Percentiles rank a stretch among this genome's conserved stretches.
These are phyloP conservation scores for Mycena albidolilacea DNA, from an alignment of 768 basidiomycete species.

Conservation along the genomic window DNA sequence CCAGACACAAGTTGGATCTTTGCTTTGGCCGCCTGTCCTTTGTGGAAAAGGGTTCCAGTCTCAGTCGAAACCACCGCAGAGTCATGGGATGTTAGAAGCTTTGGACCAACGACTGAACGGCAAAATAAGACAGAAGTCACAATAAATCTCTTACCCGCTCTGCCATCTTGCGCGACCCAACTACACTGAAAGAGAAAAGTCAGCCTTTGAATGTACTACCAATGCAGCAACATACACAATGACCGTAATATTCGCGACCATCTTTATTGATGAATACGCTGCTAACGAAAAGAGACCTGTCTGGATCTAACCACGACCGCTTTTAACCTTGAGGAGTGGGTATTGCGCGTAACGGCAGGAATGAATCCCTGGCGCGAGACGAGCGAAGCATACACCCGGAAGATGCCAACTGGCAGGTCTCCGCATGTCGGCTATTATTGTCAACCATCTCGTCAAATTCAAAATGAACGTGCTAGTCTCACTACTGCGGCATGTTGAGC, in stretches of 20 bases:
- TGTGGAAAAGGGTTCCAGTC: conserved; percentile 3
- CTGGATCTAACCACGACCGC: not conserved
- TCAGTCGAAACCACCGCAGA: conserved; percentile 13
- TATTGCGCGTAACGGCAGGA: not conserved
- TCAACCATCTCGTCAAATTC: too few relatives aligned
- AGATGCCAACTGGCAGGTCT: not conserved
- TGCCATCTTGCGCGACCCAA: conserved; percentile 7
- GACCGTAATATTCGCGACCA: conserved; percentile 7
- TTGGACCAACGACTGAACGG: conserved; percentile 5
- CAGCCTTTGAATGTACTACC: not conserved
- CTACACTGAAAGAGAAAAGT: conserved; percentile 7
- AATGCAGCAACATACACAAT: conserved; percentile 18
- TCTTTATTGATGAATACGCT: conserved; percentile 7
- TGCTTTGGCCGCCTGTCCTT: conserved; percentile 9
- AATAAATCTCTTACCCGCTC: conserved; percentile 21
- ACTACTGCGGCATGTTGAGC: not conserved
- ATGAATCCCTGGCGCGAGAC: not conserved
- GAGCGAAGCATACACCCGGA: not conserved
- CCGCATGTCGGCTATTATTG: not conserved
- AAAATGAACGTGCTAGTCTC: too few relatives aligned
- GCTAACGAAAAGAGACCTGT: conserved; percentile 9
- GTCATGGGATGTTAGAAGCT: conserved; percentile 11
- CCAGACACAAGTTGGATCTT: conserved; percentile 18
- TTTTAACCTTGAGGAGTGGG: not conserved
- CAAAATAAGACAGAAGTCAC: not conserved